Evolutionary conservation across 495 filamentous ascomycete genomes (phyloP), one percentile per base, ranked within the genome.

Genomic region (Halenospora varia): DNA sequence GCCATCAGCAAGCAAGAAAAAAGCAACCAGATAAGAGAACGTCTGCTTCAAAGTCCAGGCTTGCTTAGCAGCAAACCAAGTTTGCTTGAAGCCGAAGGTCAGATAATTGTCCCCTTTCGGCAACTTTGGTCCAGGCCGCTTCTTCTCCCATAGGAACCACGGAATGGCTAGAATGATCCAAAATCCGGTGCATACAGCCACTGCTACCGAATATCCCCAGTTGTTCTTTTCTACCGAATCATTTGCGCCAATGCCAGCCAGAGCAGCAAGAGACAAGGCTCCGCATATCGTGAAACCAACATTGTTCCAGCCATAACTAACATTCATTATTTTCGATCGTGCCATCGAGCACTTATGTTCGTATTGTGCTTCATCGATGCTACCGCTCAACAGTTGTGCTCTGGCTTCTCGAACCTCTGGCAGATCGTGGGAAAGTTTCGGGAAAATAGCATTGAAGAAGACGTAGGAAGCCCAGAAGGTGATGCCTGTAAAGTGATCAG

Each of bases 401-500:
- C 50, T 50, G 1, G 60, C 63, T 11, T 4, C 24, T 46, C 56
- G 53, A 45, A 44, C 51, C 29, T 66, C 63, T 1, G 63, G 63
- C 4, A 62, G 60, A 48, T 62, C 59, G 55, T 61, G 59, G 0
- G 63, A 35, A 35, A 66, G 46, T 29, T 66, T 66, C 1, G 63
- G 63, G 39, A 66, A 66, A 13, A 62, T 55, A 8, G 63, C 63
- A 29, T 62, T 62, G 50, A 66, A 66, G 48, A 66, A 66, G 15
- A 66, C 63, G 25, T 66, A 66, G 0, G 63, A 66, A 2, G 63
- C 57, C 63, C 63, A 66, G 24, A 58, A 66, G 2, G 63, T 62
- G 29, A 66, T 42, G 44, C 63, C 63, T 66, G 15, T 8, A n/a
- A n/a, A n/a, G n/a, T n/a, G n/a, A n/a, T n/a, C n/a, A n/a, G n/a